Evolutionary conservation across 176 grass and related monocot genomes (phyloP), one percentile per base, ranked within the genome.

Genomic region (Themeda triandra): DNA sequence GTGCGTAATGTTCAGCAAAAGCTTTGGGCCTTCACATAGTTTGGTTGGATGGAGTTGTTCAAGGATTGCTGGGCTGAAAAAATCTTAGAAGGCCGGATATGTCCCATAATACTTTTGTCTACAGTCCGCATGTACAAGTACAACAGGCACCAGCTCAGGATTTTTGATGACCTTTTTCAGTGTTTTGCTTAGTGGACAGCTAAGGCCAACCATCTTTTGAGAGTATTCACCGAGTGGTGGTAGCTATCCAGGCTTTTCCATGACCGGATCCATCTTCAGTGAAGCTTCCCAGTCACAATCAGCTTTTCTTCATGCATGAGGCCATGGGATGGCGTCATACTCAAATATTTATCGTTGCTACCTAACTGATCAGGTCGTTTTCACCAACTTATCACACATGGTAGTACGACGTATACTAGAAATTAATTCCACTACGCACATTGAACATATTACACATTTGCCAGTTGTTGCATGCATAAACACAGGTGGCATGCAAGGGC

Each of bases 141-240:
- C 73, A 41, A 29, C 10, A 37, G 63, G 46, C 63, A 77, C 49
- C 46, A 69, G 11, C 83, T 69, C 35, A 85, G 4, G 19, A 42
- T 59, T 45, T 70, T 60, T 13, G 75, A 78, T 40, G 12, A 19
- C 18, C 13, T 17, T 76, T 74, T 76, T 74, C 30, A 25, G 19
- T 24, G 65, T 32, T 78, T 79, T 73, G 23, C 54, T 70, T n/a
- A 30, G 67, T 30, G 76, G 54, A 72, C 53, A 86, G 40, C 66
- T 49, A 36, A 76, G 29, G 37, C 33, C 51, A 63, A 28, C 67
- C 40, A 29, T 63, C 29, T 51, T 79, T 63, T 79, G 28, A 71
- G 21, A 24, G 28, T 48, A 36, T 44, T 11, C 23, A 9, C 53
- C 14, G 31, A n/a, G 56, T 72, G 71, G 25, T 48, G 51, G 46